These are phyloP conservation scores for Bipolaris sorokiniana DNA, from an alignment of 2,329 filamentous ascomycete genomes.

Conservation along the genomic window DNA sequence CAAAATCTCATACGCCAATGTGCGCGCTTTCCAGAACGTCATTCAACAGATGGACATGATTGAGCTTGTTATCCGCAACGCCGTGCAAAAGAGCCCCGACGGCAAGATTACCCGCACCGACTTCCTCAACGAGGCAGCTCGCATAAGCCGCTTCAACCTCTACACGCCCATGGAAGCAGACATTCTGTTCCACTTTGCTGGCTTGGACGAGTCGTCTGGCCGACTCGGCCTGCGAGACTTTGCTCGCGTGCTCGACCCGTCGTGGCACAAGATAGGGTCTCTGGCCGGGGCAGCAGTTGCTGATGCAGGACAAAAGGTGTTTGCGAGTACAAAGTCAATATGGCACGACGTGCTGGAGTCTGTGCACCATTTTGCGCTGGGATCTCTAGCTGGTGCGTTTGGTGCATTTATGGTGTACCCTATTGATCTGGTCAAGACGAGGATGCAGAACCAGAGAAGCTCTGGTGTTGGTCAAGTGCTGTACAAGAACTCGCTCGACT, in stretches of 20 bases:
- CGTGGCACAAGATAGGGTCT: conserved; percentile 75
- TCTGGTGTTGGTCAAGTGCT: conserved; percentile 78
- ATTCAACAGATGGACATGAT: conserved; percentile 98
- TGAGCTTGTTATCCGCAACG: conserved; percentile 88
- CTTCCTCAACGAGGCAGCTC: conserved; percentile 91
- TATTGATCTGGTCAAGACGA: conserved; percentile 97
- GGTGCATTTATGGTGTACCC: conserved; percentile 99
- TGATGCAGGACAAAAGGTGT: conserved; percentile 59
- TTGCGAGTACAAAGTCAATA: conserved; percentile 62
- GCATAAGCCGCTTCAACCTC: conserved; percentile 88
- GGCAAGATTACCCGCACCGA: conserved; percentile 93
- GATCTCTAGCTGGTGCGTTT: conserved; percentile 90
- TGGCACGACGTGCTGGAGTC: conserved; percentile 74
- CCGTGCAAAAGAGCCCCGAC: conserved; percentile 80
- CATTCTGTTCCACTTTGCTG: conserved; percentile 97
- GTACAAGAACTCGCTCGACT: conserved; percentile 98
- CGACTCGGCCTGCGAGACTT: conserved; percentile 84
- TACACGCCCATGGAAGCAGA: conserved; percentile 99
- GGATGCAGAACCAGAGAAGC: conserved; percentile 94
- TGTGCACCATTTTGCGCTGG: conserved; percentile 86
- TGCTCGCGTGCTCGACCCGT: conserved; percentile 90
- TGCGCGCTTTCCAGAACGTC: conserved; percentile 97
- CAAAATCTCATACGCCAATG: conserved; percentile 97
- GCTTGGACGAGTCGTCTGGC: conserved; percentile 86
- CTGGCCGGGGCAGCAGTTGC: conserved; percentile 56